Evolutionary conservation across 768 basidiomycete species (phyloP).

Genomic region (Punctularia strigosozonata): DNA sequence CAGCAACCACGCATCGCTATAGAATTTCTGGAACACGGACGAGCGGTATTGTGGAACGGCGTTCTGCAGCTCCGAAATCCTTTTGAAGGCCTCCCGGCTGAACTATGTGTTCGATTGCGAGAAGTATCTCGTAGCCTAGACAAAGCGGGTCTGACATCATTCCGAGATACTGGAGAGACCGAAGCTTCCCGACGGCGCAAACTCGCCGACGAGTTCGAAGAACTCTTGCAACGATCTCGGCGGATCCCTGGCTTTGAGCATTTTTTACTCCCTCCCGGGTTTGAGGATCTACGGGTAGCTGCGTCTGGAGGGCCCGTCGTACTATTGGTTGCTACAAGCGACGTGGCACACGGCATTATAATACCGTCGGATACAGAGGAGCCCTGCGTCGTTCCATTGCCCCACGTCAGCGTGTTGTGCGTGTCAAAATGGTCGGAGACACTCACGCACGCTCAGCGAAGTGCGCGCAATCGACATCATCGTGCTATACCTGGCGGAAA

Average conservation of each 20-base stretch:
- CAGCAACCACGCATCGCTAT: too few relatives aligned
- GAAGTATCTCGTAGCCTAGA: neutral
- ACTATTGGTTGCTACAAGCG: too few relatives aligned
- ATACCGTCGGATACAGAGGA: too few relatives aligned
- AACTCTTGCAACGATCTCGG: neutral
- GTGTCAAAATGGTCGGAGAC: too few relatives aligned
- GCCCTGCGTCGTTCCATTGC: too few relatives aligned
- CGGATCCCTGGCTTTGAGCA: slow-evolving; percentile 2
- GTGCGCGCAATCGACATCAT: too few relatives aligned
- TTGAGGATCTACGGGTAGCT: neutral
- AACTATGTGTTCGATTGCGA: neutral
- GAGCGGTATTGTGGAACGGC: neutral
- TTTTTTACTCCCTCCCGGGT: slow-evolving; percentile 2
- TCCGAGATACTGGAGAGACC: neutral
- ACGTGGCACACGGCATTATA: too few relatives aligned
- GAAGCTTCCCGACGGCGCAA: neutral
- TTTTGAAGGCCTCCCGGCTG: neutral
- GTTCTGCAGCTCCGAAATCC: neutral
- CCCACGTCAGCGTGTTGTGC: too few relatives aligned
- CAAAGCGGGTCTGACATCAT: neutral
- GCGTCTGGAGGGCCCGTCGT: slow-evolving; percentile 6
- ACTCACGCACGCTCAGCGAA: too few relatives aligned
- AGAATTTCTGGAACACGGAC: neutral
- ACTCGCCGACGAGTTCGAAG: slow-evolving; percentile 2
- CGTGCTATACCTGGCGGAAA: too few relatives aligned